Conservation (phyloP, 208 protist genomes). For the Acanthamoeba sp. region DNA sequence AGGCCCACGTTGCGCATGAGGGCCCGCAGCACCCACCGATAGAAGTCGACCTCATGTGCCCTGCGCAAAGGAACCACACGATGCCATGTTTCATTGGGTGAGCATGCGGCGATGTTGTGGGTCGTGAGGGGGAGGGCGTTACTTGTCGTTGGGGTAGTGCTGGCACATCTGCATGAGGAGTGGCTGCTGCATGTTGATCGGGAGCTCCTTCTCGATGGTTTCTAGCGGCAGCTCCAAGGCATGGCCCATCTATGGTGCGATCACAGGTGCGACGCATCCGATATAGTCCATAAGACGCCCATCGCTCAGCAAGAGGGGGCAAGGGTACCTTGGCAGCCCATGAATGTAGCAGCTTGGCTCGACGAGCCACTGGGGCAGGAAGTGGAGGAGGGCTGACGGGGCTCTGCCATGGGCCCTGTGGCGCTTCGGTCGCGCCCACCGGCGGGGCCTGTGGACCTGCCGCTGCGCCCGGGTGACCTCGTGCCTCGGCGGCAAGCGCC, state of each 20-base stretch:
- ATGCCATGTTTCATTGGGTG: not conserved
- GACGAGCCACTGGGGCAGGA: not conserved
- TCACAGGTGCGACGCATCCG: not conserved
- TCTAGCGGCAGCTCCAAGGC: conserved; percentile 15
- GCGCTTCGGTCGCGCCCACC: not conserved
- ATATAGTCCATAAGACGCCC: not conserved
- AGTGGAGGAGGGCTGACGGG: conserved; percentile 24
- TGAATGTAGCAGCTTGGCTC: conserved; percentile 40
- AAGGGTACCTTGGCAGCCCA: conserved; percentile 44
- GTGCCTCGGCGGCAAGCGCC: not conserved
- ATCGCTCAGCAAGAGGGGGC: not conserved
- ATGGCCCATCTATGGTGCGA: conserved; percentile 11
- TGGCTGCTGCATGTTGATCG: conserved; percentile 45
- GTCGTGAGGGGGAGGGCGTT: not conserved
- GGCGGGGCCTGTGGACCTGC: not conserved
- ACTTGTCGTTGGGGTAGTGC: conserved; percentile 50
- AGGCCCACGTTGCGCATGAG: conserved; percentile 48
- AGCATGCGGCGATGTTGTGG: not conserved
- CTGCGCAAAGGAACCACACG: not conserved
- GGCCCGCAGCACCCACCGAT: conserved; percentile 44
- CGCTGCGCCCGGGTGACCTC: not conserved
- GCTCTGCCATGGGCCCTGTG: not conserved
- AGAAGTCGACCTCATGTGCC: conserved; percentile 33
- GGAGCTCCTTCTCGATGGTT: conserved; percentile 49
- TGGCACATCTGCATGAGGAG: conserved; percentile 45